A percentile compares a stretch with the other conserved stretches of the same genome.
These are phyloP conservation scores for Ilyonectria sp. DNA, from an alignment of 2,329 filamentous ascomycete genomes.

Conservation along the genomic window DNA sequence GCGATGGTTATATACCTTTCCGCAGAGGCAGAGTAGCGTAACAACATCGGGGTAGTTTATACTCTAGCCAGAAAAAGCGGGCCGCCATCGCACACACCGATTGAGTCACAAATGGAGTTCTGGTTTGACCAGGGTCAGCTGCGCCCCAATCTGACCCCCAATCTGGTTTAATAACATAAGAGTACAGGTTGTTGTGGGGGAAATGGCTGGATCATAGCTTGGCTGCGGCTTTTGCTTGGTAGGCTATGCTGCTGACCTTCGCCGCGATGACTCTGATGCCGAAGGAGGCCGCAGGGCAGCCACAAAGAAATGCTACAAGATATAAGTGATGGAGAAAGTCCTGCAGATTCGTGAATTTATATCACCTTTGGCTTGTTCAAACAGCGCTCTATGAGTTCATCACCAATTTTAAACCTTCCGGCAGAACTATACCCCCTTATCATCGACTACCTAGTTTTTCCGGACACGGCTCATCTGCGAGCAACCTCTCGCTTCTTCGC, in stretches of 20 bases:
- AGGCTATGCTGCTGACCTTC: too few relatives aligned
- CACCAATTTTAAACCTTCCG: constrained; percentile 17
- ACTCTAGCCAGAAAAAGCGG: neutral
- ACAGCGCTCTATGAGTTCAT: constrained; percentile 1
- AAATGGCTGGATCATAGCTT: too few relatives aligned
- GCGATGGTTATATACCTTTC: too few relatives aligned
- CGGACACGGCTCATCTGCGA: constrained; percentile 23
- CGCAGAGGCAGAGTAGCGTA: too few relatives aligned
- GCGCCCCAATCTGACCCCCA: neutral
- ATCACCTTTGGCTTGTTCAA: neutral
- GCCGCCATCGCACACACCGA: neutral
- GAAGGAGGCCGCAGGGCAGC: neutral
- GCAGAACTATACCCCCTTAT: constrained; percentile 15
- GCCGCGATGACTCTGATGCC: neutral
- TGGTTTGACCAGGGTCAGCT: neutral
- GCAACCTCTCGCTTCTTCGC: constrained; percentile 28
- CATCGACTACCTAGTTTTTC: constrained; percentile 12
- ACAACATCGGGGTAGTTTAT: too few relatives aligned
- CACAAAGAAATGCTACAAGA: neutral
- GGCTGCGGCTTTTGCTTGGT: too few relatives aligned
- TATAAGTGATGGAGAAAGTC: neutral
- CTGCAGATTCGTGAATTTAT: neutral
- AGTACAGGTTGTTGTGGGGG: neutral
- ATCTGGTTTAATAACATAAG: neutral
- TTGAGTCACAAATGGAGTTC: neutral